Percentiles rank a stretch among this genome's conserved stretches.
Evolutionary conservation across 2,329 filamentous ascomycete genomes (phyloP).

Genomic region (Moelleriella libera): DNA sequence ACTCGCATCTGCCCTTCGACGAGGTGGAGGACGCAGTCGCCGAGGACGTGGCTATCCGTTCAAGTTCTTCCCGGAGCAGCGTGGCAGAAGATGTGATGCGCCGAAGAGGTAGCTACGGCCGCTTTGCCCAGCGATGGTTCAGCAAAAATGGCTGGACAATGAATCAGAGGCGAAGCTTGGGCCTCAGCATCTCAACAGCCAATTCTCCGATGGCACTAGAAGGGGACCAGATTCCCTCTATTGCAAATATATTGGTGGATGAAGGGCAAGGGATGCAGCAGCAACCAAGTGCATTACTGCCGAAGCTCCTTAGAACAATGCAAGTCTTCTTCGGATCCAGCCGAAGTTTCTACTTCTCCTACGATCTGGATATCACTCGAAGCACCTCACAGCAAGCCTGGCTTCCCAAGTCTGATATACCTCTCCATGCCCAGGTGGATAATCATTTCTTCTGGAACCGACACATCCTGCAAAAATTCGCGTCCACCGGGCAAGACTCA

Average conservation of each 20-base stretch:
- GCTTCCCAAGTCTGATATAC: conserved; percentile 16
- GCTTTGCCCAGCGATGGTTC: conserved; percentile 87
- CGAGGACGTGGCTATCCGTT: conserved; percentile 17
- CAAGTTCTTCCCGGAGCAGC: conserved; percentile 35
- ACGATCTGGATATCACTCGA: conserved; percentile 83
- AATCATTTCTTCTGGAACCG: conserved; percentile 84
- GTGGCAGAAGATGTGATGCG: conserved; percentile 83
- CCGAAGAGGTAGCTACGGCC: conserved; percentile 68
- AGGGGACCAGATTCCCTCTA: conserved; percentile 7
- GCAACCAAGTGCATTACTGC: conserved; percentile 42
- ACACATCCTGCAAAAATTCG: conserved; percentile 58
- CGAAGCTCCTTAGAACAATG: conserved; percentile 72
- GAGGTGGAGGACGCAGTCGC: conserved; percentile 28
- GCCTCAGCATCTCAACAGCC: conserved; percentile 37
- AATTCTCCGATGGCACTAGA: conserved; percentile 7
- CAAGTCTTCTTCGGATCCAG: conserved; percentile 73
- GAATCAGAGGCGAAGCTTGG: conserved; percentile 55
- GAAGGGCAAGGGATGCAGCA: conserved; percentile 15
- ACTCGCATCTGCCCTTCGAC: conserved; percentile 19
- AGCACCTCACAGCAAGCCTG: conserved; percentile 27
- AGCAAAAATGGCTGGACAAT: conserved; percentile 69
- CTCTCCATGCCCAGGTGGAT: conserved; percentile 62
- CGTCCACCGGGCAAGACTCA: conserved; percentile 54
- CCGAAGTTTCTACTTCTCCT: conserved; percentile 85
- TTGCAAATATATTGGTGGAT: conserved; percentile 22